These are phyloP conservation scores for Saccharomyces uvarum DNA, from an alignment of 1,139 yeast species.

Conservation along the genomic window DNA sequence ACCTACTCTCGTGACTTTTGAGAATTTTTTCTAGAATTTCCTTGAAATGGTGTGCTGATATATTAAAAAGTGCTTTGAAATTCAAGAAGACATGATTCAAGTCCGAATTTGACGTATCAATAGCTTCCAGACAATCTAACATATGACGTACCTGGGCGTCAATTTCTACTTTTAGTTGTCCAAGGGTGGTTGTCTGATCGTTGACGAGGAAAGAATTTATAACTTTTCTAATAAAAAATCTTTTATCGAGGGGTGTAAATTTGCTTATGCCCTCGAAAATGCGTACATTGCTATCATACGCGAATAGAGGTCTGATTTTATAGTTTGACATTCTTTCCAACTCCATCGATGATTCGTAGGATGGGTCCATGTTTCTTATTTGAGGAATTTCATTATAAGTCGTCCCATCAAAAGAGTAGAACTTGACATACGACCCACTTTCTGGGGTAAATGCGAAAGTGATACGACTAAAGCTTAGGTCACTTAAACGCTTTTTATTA, in stretches of 20 bases:
- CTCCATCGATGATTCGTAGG: conserved; percentile 91
- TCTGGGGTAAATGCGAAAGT: conserved; percentile 77
- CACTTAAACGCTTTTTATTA: conserved; percentile 56
- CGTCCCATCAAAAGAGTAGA: conserved; percentile 87
- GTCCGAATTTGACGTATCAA: conserved; percentile 88
- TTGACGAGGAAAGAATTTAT: conserved; percentile 87
- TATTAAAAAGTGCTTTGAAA: conserved; percentile 85
- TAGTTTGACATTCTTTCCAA: conserved; percentile 86
- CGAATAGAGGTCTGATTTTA: conserved; percentile 83
- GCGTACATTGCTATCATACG: conserved; percentile 91
- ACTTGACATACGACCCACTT: conserved; percentile 80
- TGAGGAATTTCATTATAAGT: conserved; percentile 72
- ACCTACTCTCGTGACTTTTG: conserved; percentile 90
- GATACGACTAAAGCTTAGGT: conserved; percentile 73
- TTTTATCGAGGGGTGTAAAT: conserved; percentile 81
- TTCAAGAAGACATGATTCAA: conserved; percentile 91
- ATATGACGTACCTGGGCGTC: conserved; percentile 89
- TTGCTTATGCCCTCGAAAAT: conserved; percentile 92
- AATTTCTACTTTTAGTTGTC: conserved; percentile 91
- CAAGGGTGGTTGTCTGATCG: conserved; percentile 82
- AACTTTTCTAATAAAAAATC: conserved; percentile 91
- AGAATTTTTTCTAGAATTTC: conserved; percentile 93
- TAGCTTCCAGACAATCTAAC: conserved; percentile 83
- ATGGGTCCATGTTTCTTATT: conserved; percentile 94
- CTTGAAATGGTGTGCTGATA: conserved; percentile 87